Evolutionary conservation across 768 basidiomycete genomes (phyloP), one percentile per base, ranked within the genome.

Genomic region (Agaricus subrufescens): DNA sequence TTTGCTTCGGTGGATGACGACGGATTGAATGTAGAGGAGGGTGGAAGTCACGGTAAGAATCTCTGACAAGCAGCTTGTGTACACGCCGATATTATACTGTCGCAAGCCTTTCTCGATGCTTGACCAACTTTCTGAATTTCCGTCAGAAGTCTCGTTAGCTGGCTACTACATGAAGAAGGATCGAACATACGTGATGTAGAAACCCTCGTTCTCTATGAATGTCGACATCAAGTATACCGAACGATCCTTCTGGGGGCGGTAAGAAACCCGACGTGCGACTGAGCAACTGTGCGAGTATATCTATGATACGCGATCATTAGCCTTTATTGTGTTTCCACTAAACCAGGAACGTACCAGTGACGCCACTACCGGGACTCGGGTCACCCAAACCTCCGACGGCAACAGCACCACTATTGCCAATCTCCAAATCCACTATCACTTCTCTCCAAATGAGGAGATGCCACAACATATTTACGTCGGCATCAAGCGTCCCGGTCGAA

Each of bases 371-470:
- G 46, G 44, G 23, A 2, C 57, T 58, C 12, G 48, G 60, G 51
- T 27, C 61, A 61, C 25, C 53, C 54, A 47, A 61, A 57, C 43
- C 46, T 48, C 61, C 61, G 25, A 47, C 26, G 37, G 49, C 23
- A 10, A 54, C 46, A 46, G 49, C n/a, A 44, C 45, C 54, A 26
- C 56, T 12, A 48, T 76, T 75, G 10, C 72, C 80, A 29, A 91
- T 69, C 57, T 90, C 91, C 31, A 93, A 72, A 61, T 85, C 88
- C 37, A 65, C 50, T 7, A 88, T 79, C 60, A 97, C 84, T 71
- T 99, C 97, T 67, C 96, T 98, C 58, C 98, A 68, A 31, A 98
- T 87, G 50, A 98, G 72, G 23, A 98, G 69, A 71, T 99, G 95
- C 43, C 94, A 82, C 26, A 95, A 85, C 40, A 96, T 81, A 77